Base-by-base conservation (phyloP, 2,329 filamentous ascomycete genomes). In the Alternaria ethzedia region DNA sequence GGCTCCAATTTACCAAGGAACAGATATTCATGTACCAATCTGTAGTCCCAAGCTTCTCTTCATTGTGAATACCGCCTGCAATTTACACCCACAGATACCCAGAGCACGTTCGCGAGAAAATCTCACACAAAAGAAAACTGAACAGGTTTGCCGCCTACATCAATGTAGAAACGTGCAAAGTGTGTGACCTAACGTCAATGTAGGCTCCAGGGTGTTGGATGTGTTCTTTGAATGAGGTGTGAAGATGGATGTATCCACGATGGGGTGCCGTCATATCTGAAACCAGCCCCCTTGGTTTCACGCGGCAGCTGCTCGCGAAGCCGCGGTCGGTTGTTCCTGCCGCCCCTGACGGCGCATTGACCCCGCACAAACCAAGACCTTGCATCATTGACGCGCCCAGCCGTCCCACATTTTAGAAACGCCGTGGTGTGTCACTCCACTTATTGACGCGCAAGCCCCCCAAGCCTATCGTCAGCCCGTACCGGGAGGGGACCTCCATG, bases 401-500 rank as follows among this genome's bases (percentile, higher is more conserved):
- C 23, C 17, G 59, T 36, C 23, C 49, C 55, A 54, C 49, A 59
- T 49, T 54, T 59, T 28, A 36, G 59, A 62, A 62, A 62, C 59
- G 59, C 43, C 46, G 26, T 46, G 28, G 30, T 51, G 41, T 59
- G 41, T 47, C 49, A 47, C 41, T 41, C 59, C 55, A 58, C 59
- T 62, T 62, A 58, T 62, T 54, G 59, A 62, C 59, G 59, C 59
- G 59, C 59, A 62, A 62, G 54, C 47, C 20, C 28, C 25, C 55
- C 43, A 54, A 54, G 59, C 28, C 41, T 54, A 32, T 50, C 49
- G 56, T 54, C 47, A 57, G 55, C 55, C 54, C 41, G 54, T 57
- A 41, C 41, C 46, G 28, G 28, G 43, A 21, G 28, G n/a, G 25
- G 55, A 46, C 13, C 23, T 26, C 58, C 41, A 49, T 52, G 28